Evolutionary conservation across 2,329 filamentous ascomycete species (phyloP).

Genomic region (Ceratocystis harringtonii): DNA sequence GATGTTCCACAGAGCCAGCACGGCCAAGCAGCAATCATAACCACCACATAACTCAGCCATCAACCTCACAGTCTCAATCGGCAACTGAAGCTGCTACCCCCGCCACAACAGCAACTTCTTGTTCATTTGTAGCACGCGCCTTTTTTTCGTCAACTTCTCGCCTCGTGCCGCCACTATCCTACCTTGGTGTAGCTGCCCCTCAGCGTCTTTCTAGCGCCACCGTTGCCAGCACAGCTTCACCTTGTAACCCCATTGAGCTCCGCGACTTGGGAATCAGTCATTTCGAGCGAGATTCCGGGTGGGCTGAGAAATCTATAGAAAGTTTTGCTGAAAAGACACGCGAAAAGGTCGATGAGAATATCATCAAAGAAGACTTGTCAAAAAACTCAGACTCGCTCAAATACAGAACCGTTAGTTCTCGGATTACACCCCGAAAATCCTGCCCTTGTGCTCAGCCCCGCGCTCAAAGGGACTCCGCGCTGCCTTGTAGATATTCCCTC

Average conservation of each 20-base stretch:
- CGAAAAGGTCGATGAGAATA: background rate
- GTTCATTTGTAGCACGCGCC: background rate
- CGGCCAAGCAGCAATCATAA: background rate
- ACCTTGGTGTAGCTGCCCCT: background rate
- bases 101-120: background rate
- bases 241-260: constrained; percentile 6
- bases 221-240: background rate
- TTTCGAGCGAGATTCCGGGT: background rate
- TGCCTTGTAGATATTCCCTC: background rate
- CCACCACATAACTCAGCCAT: background rate
- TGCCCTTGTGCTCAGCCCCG: background rate
- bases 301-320: background rate
- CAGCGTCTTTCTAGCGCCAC: background rate
- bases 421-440: background rate
- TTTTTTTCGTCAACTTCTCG: background rate
- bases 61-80: background rate
- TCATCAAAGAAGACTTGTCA: background rate
- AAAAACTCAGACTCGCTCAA: background rate
- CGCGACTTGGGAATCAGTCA: background rate
- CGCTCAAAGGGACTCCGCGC: background rate
- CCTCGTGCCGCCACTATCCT: background rate
- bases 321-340: background rate
- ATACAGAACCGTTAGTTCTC: background rate
- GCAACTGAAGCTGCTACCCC: background rate
- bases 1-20: constrained; percentile 1